phyloP scores from a whole-genome alignment of 805 yeast species.

The Torulaspora delbrueckii region DNA sequence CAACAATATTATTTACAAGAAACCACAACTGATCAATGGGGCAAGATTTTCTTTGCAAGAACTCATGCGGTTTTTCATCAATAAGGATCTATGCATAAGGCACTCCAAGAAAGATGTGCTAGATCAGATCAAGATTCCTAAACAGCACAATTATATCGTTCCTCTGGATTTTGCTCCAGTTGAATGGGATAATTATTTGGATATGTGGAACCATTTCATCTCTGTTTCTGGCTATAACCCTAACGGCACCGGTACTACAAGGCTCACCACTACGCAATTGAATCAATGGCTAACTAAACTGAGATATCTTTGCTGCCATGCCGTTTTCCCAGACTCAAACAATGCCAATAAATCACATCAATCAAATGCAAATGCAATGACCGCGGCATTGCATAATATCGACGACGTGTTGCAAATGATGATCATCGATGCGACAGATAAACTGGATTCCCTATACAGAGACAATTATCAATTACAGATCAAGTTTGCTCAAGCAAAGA shows the following conservation, averaged over 20 bases:
- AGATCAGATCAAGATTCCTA: constrained; percentile 71
- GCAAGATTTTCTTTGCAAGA: constrained; percentile 35
- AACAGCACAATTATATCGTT: constrained; percentile 65
- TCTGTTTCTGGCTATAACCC: constrained; percentile 48
- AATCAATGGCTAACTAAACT: constrained; percentile 63
- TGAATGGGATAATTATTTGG: constrained; percentile 79
- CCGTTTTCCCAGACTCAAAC: constrained; percentile 38
- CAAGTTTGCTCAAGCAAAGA: constrained; percentile 59
- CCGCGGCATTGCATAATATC: constrained; percentile 34
- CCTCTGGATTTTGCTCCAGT: constrained; percentile 73
- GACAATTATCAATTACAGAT: constrained; percentile 42
- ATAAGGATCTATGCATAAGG: constrained; percentile 50
- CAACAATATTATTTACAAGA: constrained; percentile 8
- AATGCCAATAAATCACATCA: constrained; percentile 8
- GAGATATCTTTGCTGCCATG: constrained; percentile 81
- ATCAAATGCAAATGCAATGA: constrained; percentile 3
- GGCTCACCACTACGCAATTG: constrained; percentile 51
- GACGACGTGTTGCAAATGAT: constrained; percentile 65
- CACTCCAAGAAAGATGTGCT: constrained; percentile 84
- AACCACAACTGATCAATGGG: constrained; percentile 19
- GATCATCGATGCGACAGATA: constrained; percentile 51
- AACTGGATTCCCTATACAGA: constrained; percentile 47
- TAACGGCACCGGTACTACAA: constrained; percentile 47
- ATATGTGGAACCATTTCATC: constrained; percentile 56
- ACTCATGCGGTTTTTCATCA: constrained; percentile 49